phyloP scores from a whole-genome alignment of 148 eudicot genomes.

The Nepenthes mirabilis region DNA sequence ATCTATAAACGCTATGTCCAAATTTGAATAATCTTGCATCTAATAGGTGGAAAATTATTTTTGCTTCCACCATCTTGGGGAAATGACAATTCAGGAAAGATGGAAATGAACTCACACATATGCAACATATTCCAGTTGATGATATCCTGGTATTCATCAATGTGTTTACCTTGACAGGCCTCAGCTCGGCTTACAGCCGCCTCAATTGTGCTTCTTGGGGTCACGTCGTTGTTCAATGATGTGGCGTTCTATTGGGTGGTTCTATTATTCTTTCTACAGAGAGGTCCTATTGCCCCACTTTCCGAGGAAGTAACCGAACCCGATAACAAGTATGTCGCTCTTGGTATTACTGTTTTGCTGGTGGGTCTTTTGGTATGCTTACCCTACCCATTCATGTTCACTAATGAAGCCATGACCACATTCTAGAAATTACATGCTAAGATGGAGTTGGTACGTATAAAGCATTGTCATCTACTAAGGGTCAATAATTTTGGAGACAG shows the following conservation, averaged over 20 bases:
- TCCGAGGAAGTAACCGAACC: constrained; percentile 87
- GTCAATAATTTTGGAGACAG: no score
- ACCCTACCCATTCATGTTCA: constrained; percentile 86
- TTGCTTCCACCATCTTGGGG: no score
- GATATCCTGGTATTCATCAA: no score
- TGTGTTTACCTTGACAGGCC: constrained; percentile 38
- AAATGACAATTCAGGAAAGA: not conserved
- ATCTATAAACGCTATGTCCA: no score
- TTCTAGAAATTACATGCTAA: constrained; percentile 18
- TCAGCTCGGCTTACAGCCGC: constrained; percentile 53
- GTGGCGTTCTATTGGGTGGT: constrained; percentile 96
- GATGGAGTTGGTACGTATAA: no score
- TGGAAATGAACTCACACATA: not conserved
- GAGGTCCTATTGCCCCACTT: constrained; percentile 86
- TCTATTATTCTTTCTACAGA: constrained; percentile 81
- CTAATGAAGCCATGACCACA: constrained; percentile 33
- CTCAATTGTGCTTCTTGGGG: constrained; percentile 74
- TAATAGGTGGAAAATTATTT: no score
- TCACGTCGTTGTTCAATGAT: constrained; percentile 71
- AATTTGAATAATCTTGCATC: no score
- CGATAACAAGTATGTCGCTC: constrained; percentile 47
- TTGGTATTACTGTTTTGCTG: constrained; percentile 63
- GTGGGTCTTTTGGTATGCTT: constrained; percentile 78
- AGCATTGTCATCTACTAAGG: no score
- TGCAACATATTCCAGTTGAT: no score